A percentile compares a stretch with the other conserved stretches of the same genome.
phyloP scores from a whole-genome alignment of 306 rosid genomes.

The Castanospermum australe region DNA sequence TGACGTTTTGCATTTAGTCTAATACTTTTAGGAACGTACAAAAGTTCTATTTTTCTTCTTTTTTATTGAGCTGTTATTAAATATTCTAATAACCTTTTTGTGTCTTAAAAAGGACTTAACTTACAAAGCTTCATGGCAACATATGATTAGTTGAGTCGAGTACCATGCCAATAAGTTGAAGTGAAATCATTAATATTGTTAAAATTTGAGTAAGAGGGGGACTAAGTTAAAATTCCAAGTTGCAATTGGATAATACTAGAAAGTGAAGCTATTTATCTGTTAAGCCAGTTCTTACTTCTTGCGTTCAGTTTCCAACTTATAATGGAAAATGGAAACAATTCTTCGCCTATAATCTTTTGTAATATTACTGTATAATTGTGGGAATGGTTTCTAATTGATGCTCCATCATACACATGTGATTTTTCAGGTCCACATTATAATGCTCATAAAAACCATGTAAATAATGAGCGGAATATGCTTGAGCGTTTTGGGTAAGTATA shows the following conservation, averaged over 20 bases:
- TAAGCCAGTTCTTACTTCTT: background rate
- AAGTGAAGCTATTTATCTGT: constrained; percentile 2
- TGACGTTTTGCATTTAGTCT: background rate
- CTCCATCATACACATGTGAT: constrained; percentile 15
- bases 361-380: background rate
- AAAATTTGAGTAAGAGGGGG: background rate
- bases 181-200: background rate
- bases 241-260: background rate
- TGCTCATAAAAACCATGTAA: constrained; percentile 57
- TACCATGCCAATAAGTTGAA: background rate
- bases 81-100: background rate
- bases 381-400: background rate
- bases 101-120: background rate
- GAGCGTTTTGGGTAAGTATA: constrained; percentile 71
- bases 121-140: background rate
- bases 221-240: background rate
- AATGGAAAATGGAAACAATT: background rate
- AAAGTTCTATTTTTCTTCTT: background rate
- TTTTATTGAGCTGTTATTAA: background rate
- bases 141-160: background rate
- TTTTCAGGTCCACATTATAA: constrained; percentile 66
- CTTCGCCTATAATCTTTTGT: background rate
- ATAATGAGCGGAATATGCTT: constrained; percentile 70
- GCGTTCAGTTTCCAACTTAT: constrained; percentile 1
- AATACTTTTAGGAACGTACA: background rate